These are phyloP conservation scores for Gastrolobium bilobum DNA, from an alignment of 306 rosid species.

Conservation along the genomic window DNA sequence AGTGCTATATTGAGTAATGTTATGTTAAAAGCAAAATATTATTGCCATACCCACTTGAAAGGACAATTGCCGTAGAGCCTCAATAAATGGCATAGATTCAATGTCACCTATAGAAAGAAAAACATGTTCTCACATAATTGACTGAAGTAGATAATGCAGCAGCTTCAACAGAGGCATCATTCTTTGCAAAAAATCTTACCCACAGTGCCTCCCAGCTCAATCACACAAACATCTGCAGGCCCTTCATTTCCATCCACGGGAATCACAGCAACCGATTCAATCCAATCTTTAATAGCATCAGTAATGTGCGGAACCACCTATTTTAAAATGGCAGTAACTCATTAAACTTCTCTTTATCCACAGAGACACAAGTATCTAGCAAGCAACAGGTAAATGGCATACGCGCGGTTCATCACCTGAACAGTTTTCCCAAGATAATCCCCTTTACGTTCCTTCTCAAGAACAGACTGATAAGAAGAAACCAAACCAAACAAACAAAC, in stretches of 20 bases:
- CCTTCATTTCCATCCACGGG: constrained; percentile 91
- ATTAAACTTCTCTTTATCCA: constrained; percentile 18
- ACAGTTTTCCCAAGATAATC: constrained; percentile 98
- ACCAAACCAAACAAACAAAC: neutral
- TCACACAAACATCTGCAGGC: constrained; percentile 97
- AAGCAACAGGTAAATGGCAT: constrained; percentile 37
- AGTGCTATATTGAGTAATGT: neutral
- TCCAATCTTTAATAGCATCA: constrained; percentile 87
- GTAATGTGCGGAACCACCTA: constrained; percentile 99
- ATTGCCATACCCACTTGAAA: constrained; percentile 83
- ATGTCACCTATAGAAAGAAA: constrained; percentile 79
- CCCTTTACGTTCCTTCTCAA: constrained; percentile 93
- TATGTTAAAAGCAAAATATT: constrained; percentile 28
- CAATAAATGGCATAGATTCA: constrained; percentile 99
- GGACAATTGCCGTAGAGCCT: constrained; percentile 90
- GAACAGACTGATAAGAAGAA: constrained; percentile 74
- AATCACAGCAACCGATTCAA: constrained; percentile 81
- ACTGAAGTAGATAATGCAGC: constrained; percentile 15
- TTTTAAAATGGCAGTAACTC: constrained; percentile 42
- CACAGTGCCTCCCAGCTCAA: constrained; percentile 97
- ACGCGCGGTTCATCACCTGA: constrained; percentile 71
- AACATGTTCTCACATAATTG: constrained; percentile 6
- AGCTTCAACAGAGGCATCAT: constrained; percentile 36
- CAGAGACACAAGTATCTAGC: neutral
- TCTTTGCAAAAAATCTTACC: constrained; percentile 60